These are phyloP conservation scores for Crassisporium funariophilum DNA, from an alignment of 768 basidiomycete species.

Conservation along the genomic window DNA sequence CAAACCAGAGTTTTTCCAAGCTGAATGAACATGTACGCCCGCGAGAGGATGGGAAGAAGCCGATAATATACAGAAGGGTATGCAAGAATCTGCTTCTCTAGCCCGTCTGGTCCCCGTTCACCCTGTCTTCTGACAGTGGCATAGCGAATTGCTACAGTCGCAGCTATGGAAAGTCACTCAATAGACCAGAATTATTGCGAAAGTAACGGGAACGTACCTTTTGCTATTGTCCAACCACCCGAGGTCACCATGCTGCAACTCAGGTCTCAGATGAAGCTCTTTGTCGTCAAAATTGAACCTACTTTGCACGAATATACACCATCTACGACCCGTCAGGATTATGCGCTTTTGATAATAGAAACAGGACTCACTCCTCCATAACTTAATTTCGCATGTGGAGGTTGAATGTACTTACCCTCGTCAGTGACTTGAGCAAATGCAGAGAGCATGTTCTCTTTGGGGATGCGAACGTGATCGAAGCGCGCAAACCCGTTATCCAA, in stretches of 20 bases:
- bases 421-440: slow-evolving; percentile 71
- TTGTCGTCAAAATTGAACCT: slow-evolving; percentile 17
- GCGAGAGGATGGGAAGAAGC: slow-evolving; percentile 68
- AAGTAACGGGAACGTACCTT: slow-evolving; percentile 43
- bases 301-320: slow-evolving; percentile 73
- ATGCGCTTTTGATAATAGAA: neutral
- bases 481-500: slow-evolving; percentile 71
- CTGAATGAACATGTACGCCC: slow-evolving; percentile 68
- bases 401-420: slow-evolving; percentile 63
- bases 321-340: slow-evolving; percentile 44
- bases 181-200: neutral
- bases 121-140: slow-evolving; percentile 75
- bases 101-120: slow-evolving; percentile 44
- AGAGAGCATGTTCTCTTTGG: slow-evolving; percentile 72
- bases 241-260: slow-evolving; percentile 57
- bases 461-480: slow-evolving; percentile 67
- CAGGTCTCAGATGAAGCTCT: neutral
- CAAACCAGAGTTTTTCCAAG: slow-evolving; percentile 63
- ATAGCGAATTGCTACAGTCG: slow-evolving; percentile 71
- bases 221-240: slow-evolving; percentile 67
- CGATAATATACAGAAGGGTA: slow-evolving; percentile 78
- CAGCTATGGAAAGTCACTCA: slow-evolving; percentile 34
- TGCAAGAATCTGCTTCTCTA: slow-evolving; percentile 67
- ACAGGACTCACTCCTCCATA: slow-evolving; percentile 65
- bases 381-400: slow-evolving; percentile 73